These are phyloP conservation scores for Termitomyces sp. DNA, from an alignment of 768 basidiomycete species.

Conservation along the genomic window DNA sequence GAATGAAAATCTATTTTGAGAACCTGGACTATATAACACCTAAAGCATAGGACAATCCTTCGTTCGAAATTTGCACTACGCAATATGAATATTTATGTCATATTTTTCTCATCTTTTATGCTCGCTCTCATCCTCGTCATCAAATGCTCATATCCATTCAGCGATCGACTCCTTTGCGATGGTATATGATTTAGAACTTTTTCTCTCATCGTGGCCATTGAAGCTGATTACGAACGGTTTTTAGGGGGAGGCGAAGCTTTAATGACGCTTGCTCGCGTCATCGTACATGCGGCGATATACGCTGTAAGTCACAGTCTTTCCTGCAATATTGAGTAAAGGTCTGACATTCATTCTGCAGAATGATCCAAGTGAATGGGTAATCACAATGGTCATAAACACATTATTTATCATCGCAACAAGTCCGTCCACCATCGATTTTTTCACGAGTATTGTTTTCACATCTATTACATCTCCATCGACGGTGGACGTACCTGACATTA, in stretches of 20 bases:
- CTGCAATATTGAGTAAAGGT: neutral
- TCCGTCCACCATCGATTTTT: neutral
- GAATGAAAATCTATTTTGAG: neutral
- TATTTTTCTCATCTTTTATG: neutral
- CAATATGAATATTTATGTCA: neutral
- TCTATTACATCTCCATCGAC: too few species aligned
- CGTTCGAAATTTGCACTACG: neutral
- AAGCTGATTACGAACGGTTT: neutral
- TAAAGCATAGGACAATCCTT: neutral
- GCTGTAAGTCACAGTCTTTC: neutral
- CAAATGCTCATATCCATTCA: neutral
- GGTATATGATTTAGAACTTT: neutral
- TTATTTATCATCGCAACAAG: neutral
- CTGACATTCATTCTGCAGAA: neutral
- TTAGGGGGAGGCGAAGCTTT: neutral
- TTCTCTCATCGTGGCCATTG: too few species aligned
- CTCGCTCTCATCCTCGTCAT: neutral
- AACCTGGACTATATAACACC: neutral
- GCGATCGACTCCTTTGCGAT: neutral
- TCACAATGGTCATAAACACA: neutral
- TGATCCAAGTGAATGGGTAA: neutral
- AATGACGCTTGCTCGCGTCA: neutral
- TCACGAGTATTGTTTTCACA: neutral
- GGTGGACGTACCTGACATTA: neutral
- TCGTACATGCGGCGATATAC: neutral